Percentiles rank a stretch among this genome's conserved stretches.
phyloP scores from a whole-genome alignment of 176 grass and related monocot genomes.

The Pharus latifolius region DNA sequence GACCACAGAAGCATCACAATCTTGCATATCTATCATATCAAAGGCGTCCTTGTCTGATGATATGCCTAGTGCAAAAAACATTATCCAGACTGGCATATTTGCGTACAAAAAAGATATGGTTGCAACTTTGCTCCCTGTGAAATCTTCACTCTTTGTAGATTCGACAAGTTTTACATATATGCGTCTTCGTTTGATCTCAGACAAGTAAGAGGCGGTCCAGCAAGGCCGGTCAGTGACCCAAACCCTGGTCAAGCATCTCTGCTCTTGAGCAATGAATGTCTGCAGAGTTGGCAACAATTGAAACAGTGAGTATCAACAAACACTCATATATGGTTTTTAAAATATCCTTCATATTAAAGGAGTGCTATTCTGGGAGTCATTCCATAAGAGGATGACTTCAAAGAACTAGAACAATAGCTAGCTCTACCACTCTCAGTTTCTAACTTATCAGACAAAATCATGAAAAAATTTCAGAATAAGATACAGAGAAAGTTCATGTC shows the following conservation, averaged over 20 bases:
- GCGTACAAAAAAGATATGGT: conserved; percentile 63
- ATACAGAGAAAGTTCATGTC: not conserved
- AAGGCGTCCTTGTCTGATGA: conserved; percentile 79
- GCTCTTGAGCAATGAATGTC: conserved; percentile 89
- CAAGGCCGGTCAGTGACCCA: conserved; percentile 61
- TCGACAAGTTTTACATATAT: conserved; percentile 75
- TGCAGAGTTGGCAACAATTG: conserved; percentile 24
- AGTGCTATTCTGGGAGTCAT: not conserved
- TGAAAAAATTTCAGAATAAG: not conserved
- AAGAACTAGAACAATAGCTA: not conserved
- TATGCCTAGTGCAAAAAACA: conserved; percentile 89
- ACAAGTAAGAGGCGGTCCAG: conserved; percentile 55
- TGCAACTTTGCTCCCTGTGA: conserved; percentile 55
- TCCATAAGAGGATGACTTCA: not conserved
- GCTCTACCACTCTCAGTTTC: not conserved
- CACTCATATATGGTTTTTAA: not conserved
- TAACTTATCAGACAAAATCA: not conserved
- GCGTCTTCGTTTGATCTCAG: conserved; percentile 50
- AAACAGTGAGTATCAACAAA: conserved; percentile 20
- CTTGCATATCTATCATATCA: conserved; percentile 74
- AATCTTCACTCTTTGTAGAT: conserved; percentile 54
- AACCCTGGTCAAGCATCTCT: conserved; percentile 71
- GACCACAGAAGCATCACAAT: conserved; percentile 51
- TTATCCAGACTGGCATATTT: conserved; percentile 75
- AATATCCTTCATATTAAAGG: not conserved